phyloP scores from a whole-genome alignment of 495 filamentous ascomycete species.

The Darksidea phi region DNA sequence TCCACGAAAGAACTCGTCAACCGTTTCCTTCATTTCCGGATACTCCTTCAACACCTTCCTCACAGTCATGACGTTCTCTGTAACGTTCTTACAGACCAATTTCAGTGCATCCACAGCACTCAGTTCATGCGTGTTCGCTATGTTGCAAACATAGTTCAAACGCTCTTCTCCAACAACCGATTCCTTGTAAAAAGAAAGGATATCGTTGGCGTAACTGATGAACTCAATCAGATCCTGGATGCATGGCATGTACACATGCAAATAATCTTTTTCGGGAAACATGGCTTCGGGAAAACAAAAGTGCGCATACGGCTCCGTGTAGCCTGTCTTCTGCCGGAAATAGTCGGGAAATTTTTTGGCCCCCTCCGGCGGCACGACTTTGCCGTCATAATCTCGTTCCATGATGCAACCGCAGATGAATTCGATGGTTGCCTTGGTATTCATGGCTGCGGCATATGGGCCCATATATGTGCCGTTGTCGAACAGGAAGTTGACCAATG shows the following conservation, averaged over 20 bases:
- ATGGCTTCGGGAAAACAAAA: not conserved
- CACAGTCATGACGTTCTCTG: not conserved
- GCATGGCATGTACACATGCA: conserved; percentile 5
- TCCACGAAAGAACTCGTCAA: conserved; percentile 4
- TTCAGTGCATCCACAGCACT: not conserved
- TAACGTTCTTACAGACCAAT: conserved; percentile 1
- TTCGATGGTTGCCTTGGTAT: conserved; percentile 1
- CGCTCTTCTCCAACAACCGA: not conserved
- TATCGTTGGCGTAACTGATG: conserved; percentile 1
- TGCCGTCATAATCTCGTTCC: conserved; percentile 1
- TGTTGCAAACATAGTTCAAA: conserved; percentile 3
- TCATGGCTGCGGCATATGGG: conserved; percentile 1
- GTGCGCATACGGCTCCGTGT: conserved; percentile 1
- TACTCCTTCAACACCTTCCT: not conserved
- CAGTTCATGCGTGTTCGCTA: not conserved
- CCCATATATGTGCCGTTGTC: not conserved
- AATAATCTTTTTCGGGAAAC: not conserved
- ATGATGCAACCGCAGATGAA: conserved; percentile 4
- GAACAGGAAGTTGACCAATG: conserved; percentile 2
- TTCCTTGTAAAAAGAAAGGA: conserved; percentile 1
- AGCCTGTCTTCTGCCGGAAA: not conserved
- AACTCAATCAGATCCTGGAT: not conserved
- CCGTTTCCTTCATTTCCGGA: not conserved
- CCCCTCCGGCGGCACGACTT: not conserved
- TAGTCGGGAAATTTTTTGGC: not conserved